Evolutionary conservation across 768 basidiomycete species (phyloP).

Genomic region (Naganishia vishniacii): DNA sequence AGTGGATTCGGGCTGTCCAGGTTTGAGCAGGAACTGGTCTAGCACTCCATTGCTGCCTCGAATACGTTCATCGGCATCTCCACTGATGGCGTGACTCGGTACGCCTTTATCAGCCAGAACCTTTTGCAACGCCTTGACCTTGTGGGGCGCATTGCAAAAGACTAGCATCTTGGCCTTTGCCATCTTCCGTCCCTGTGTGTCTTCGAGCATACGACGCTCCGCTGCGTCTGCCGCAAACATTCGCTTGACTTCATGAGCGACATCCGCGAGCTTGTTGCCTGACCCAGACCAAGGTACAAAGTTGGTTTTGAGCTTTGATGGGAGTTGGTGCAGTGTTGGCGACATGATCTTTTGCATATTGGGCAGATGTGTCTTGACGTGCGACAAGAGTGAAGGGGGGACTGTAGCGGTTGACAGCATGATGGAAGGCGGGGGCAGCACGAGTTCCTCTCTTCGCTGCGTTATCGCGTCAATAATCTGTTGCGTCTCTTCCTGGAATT

Average conservation of each 20-base stretch:
- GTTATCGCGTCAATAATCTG: slow-evolving; percentile 66
- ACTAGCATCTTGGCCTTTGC: slow-evolving; percentile 66
- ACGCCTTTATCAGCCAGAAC: slow-evolving; percentile 62
- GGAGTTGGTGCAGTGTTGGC: slow-evolving; percentile 72
- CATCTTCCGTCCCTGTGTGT: not conserved
- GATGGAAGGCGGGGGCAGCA: slow-evolving; percentile 61
- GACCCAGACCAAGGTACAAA: slow-evolving; percentile 66
- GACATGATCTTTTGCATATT: slow-evolving; percentile 57
- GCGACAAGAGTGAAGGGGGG: slow-evolving; percentile 56
- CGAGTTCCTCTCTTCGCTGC: slow-evolving; percentile 51
- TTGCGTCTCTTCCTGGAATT: slow-evolving; percentile 71
- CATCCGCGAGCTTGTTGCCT: slow-evolving; percentile 73
- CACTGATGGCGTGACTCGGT: slow-evolving; percentile 57
- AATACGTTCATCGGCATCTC: slow-evolving; percentile 57
- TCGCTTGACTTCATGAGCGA: slow-evolving; percentile 65
- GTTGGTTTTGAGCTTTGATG: slow-evolving; percentile 63
- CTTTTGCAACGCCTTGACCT: slow-evolving; percentile 60
- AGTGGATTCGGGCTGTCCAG: not conserved
- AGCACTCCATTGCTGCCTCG: slow-evolving; percentile 71
- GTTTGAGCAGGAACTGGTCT: slow-evolving; percentile 60
- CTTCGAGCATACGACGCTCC: slow-evolving; percentile 13
- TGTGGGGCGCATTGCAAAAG: slow-evolving; percentile 72
- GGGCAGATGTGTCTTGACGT: slow-evolving; percentile 33
- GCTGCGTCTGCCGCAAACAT: slow-evolving; percentile 60
- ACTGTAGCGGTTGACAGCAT: slow-evolving; percentile 82